These are phyloP conservation scores for Sordariomycetes sp. DNA, from an alignment of 2,329 filamentous ascomycete genomes.

Conservation along the genomic window DNA sequence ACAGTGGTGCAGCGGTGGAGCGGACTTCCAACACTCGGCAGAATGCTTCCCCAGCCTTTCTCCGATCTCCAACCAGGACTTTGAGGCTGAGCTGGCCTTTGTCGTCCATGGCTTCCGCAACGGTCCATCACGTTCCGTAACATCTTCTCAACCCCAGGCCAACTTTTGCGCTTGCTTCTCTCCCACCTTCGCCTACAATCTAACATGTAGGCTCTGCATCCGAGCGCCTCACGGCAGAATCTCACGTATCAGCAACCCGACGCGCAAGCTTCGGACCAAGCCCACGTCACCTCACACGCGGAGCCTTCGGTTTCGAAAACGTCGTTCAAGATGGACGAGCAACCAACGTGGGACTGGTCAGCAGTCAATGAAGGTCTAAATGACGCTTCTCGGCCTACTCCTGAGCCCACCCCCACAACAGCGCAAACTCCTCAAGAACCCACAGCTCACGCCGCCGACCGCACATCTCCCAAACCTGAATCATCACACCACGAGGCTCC, in stretches of 20 bases:
- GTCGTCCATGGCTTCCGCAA: neutral
- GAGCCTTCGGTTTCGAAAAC: no score
- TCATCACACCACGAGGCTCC: neutral
- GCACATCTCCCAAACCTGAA: neutral
- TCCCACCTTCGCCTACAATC: neutral
- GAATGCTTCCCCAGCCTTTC: no score
- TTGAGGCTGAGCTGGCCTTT: neutral
- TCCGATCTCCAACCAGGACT: no score
- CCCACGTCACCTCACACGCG: no score
- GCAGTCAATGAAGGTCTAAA: conserved; percentile 1
- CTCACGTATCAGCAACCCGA: no score
- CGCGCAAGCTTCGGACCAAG: no score
- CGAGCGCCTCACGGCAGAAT: neutral
- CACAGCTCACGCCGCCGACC: neutral
- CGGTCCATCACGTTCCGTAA: conserved; percentile 1
- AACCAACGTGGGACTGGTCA: conserved; percentile 7
- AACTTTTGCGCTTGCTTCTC: neutral
- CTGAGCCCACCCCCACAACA: neutral
- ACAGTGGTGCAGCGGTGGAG: no score
- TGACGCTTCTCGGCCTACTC: neutral
- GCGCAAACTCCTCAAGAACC: neutral
- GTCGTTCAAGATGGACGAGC: conserved; percentile 4
- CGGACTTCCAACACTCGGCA: no score
- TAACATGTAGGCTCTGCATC: neutral
- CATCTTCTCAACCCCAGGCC: no score